These are phyloP conservation scores for Galerina marginata DNA, from an alignment of 768 basidiomycete genomes.

Conservation along the genomic window DNA sequence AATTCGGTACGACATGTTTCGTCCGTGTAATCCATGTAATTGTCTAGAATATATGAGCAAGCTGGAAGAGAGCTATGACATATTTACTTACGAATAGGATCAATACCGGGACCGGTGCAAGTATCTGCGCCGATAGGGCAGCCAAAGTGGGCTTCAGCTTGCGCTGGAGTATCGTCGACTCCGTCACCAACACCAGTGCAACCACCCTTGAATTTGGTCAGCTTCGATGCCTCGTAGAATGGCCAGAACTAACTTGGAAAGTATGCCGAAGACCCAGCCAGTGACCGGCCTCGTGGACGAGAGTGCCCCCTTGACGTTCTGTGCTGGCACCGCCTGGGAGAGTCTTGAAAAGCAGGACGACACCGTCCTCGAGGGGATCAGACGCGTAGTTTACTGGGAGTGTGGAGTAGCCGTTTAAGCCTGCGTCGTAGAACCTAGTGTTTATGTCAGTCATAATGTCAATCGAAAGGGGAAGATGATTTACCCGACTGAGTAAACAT, in stretches of 20 bases:
- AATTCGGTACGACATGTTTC: slow-evolving; percentile 52
- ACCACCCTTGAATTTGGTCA: background rate
- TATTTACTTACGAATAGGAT: slow-evolving; percentile 41
- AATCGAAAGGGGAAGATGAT: slow-evolving; percentile 6
- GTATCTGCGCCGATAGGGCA: slow-evolving; percentile 32
- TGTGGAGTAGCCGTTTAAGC: slow-evolving; percentile 51
- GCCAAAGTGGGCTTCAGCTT: slow-evolving; percentile 36
- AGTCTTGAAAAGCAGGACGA: slow-evolving; percentile 42
- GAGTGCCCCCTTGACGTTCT: slow-evolving; percentile 46
- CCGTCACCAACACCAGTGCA: slow-evolving; percentile 33
- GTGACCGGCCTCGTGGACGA: slow-evolving; percentile 52
- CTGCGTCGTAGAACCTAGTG: slow-evolving; percentile 27
- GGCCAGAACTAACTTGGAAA: slow-evolving; percentile 6
- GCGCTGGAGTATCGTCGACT: slow-evolving; percentile 45
- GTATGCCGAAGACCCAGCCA: slow-evolving; percentile 55
- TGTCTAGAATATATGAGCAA: slow-evolving; percentile 27
- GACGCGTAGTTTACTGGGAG: slow-evolving; percentile 47
- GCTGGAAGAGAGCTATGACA: background rate
- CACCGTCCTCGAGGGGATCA: slow-evolving; percentile 49
- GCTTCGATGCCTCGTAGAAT: too few relatives aligned
- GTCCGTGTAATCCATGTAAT: slow-evolving; percentile 56
- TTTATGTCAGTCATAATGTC: slow-evolving; percentile 13
- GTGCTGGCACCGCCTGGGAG: slow-evolving; percentile 44
- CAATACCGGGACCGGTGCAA: slow-evolving; percentile 34
- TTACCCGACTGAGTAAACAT: slow-evolving; percentile 44